phyloP scores from a whole-genome alignment of 2,329 filamentous ascomycete species.

The Incumbomyces lentus region DNA sequence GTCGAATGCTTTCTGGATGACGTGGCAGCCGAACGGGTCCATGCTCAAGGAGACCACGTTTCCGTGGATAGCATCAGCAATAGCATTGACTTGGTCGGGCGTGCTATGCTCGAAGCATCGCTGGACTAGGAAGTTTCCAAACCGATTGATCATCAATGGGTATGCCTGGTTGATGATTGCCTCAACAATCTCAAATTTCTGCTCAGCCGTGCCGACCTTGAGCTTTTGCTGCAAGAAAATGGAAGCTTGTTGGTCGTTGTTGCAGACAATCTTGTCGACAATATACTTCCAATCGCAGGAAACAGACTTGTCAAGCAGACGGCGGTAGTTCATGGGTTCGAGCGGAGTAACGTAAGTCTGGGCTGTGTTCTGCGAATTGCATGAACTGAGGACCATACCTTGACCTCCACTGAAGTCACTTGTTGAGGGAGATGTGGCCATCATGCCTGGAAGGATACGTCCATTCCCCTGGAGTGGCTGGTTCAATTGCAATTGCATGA shows the following conservation, averaged over 20 bases:
- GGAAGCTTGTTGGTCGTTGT: slow-evolving; percentile 97
- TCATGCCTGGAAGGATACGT: slow-evolving; percentile 20
- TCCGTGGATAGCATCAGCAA: slow-evolving; percentile 85
- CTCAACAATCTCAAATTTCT: slow-evolving; percentile 95
- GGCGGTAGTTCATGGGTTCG: slow-evolving; percentile 92
- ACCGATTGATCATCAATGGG: slow-evolving; percentile 93
- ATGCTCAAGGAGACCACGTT: slow-evolving; percentile 92
- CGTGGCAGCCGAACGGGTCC: slow-evolving; percentile 97
- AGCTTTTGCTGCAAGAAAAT: slow-evolving; percentile 99
- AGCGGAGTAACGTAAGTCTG: slow-evolving; percentile 76
- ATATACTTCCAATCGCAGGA: slow-evolving; percentile 99
- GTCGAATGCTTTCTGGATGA: slow-evolving; percentile 97
- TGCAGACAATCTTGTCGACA: slow-evolving; percentile 98
- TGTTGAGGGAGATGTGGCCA: slow-evolving; percentile 10
- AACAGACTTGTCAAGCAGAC: slow-evolving; percentile 86
- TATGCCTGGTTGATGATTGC: slow-evolving; percentile 93
- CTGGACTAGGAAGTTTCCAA: slow-evolving; percentile 96
- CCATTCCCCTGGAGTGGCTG: slow-evolving; percentile 10
- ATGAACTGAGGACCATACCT: slow-evolving; percentile 15
- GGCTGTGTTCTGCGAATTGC: slow-evolving; percentile 45
- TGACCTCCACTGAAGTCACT: slow-evolving; percentile 15
- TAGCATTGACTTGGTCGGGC: slow-evolving; percentile 84
- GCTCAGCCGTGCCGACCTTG: slow-evolving; percentile 86
- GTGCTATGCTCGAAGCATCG: slow-evolving; percentile 98
- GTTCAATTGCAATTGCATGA: slow-evolving; percentile 13